Conservation (phyloP, 345 rosid genomes). For the Trapa incisa region DNA sequence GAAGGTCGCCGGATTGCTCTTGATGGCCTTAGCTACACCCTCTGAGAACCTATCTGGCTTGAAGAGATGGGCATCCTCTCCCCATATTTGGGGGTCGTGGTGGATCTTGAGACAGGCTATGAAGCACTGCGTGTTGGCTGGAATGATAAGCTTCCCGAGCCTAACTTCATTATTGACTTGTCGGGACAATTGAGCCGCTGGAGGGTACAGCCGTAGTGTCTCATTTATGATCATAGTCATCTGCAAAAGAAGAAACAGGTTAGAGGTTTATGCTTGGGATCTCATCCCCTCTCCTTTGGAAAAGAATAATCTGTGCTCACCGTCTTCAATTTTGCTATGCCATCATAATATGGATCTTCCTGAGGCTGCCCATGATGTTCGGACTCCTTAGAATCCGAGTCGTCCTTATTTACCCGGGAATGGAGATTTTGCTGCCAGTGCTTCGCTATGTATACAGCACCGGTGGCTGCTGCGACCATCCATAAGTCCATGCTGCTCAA, state of each 20-base stretch:
- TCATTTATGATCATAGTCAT: constrained; percentile 28
- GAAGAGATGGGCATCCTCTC: constrained; percentile 27
- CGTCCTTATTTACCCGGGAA: constrained; percentile 5
- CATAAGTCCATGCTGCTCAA: constrained; percentile 22
- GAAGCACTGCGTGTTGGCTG: constrained; percentile 10
- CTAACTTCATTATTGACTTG: constrained; percentile 10
- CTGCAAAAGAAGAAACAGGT: not conserved
- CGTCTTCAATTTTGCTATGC: constrained; percentile 21
- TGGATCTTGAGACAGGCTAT: constrained; percentile 21
- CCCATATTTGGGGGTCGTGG: constrained; percentile 29
- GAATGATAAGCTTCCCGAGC: constrained; percentile 21
- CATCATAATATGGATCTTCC: constrained; percentile 18
- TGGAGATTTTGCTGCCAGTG: constrained; percentile 14
- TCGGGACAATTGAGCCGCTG: constrained; percentile 8
- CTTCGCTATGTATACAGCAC: constrained; percentile 22
- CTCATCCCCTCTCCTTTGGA: too few relatives aligned
- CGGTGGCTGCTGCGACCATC: constrained; percentile 35
- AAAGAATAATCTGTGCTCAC: constrained; percentile 11
- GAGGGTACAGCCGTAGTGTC: constrained; percentile 25
- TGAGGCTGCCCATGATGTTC: constrained; percentile 8
- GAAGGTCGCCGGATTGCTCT: constrained; percentile 21
- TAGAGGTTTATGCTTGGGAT: too few relatives aligned
- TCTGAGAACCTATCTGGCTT: constrained; percentile 34
- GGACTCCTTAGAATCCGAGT: constrained; percentile 1
- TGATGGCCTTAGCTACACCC: constrained; percentile 36